Base-by-base conservation (phyloP, 805 yeast genomes). In the Wickerhamiella kurtzmanii region DNA sequence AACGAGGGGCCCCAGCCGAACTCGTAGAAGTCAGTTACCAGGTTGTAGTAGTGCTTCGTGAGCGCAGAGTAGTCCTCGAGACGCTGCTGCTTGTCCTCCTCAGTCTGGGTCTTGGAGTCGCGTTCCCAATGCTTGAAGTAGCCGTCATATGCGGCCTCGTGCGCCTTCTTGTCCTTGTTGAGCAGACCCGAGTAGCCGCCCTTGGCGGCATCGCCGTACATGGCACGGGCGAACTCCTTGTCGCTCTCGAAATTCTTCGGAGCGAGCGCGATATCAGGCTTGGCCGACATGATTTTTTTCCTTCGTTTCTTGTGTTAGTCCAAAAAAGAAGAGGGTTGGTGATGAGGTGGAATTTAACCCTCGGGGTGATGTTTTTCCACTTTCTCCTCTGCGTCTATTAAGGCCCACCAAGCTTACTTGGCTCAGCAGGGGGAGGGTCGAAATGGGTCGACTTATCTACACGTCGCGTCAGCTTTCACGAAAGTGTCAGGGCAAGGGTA, bases 1-100 rank as follows among this genome's bases (percentile, higher is more conserved):
- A 92, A 92, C 15, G 96, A 85, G 16, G 95, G 75, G 55, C 98
- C 98, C 98, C 98, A 92, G 44, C 98, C 98, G 67, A 92, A 89
- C 70, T 92, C 98, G 73, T 92, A 92, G 61, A 92, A 92, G 68
- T 89, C 98, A 22, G 98, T 92, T 44, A 85, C 96, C 63, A 89
- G 78, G 70, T 92, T 92, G 73, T 89, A 89, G 74, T 89, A 89
- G 63, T 92, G 94, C 65, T 84, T 88, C 47, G 98, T 92, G 58
- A 87, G 75, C 55, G 81, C 80, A 49, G 94, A 83, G 70, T 89
- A 89, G 66, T 88, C 96, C 37, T 74, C 76, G 51, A 87, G 70
- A 67, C 98, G 75, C 17, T 62, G 44, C 57, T 60, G 56, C 54
- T 61, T 55, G 67, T 63, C 74, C 58, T 44, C 75, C 69, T 69